These are phyloP conservation scores for Scedosporium boydii DNA, from an alignment of 2,329 filamentous ascomycete species.

Conservation along the genomic window DNA sequence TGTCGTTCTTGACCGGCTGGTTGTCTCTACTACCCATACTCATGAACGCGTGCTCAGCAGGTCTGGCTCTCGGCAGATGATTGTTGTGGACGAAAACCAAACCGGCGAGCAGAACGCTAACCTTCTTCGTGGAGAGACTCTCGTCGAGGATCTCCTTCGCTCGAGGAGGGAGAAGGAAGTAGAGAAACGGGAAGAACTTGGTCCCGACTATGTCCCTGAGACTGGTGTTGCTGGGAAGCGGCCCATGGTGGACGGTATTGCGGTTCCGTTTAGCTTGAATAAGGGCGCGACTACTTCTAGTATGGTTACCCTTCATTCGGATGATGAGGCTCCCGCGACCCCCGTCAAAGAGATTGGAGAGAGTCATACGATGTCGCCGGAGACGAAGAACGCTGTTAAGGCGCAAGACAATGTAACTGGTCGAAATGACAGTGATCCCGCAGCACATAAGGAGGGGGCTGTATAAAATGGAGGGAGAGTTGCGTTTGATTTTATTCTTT, in stretches of 20 bases:
- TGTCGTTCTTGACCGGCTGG: not conserved
- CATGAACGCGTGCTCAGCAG: slow-evolving; percentile 20
- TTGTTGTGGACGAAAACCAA: slow-evolving; percentile 43
- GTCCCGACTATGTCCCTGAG: slow-evolving; percentile 29
- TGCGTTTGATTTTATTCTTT: not conserved
- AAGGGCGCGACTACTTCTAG: slow-evolving; percentile 57
- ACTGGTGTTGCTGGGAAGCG: slow-evolving; percentile 50
- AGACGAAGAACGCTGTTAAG: too few species aligned
- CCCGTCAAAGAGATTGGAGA: not conserved
- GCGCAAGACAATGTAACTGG: too few species aligned
- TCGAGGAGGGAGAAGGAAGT: slow-evolving; percentile 28
- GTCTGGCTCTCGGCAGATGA: slow-evolving; percentile 32
- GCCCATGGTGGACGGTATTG: slow-evolving; percentile 58
- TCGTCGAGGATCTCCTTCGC: slow-evolving; percentile 33
- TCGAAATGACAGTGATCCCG: not conserved
- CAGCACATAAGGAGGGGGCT: too few species aligned
- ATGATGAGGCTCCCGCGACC: slow-evolving; percentile 11
- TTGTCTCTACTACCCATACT: slow-evolving; percentile 3
- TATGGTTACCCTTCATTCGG: slow-evolving; percentile 54
- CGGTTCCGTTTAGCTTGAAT: slow-evolving; percentile 62
- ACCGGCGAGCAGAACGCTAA: slow-evolving; percentile 23
- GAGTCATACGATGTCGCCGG: not conserved
- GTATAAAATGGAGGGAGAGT: not conserved
- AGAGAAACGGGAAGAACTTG: slow-evolving; percentile 9
- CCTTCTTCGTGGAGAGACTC: slow-evolving; percentile 21